Evolutionary conservation across 257 asterid genomes (phyloP).

Genomic region (Salvia rosmarinus): DNA sequence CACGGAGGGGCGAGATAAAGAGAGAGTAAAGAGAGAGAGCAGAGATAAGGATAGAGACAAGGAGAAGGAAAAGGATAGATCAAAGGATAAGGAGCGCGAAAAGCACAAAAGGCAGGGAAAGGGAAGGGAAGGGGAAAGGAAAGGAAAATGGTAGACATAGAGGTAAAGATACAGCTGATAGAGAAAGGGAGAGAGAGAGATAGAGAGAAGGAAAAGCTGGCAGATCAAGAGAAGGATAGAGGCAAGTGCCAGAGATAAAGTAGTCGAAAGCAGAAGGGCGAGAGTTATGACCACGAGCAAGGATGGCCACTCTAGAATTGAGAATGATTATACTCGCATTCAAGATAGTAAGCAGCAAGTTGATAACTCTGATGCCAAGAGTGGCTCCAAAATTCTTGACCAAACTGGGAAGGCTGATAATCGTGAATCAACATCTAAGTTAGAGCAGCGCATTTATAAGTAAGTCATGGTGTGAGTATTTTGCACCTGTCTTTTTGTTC

Average conservation of each 20-base stretch:
- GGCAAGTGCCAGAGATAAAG: conserved; percentile 64
- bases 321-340: conserved; percentile 38
- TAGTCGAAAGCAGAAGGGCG: conserved; percentile 62
- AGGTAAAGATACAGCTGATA: conserved; percentile 56
- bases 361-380: conserved; percentile 42
- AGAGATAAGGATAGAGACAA: conserved; percentile 63
- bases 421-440: conserved; percentile 45
- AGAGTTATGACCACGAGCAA: conserved; percentile 54
- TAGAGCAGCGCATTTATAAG: conserved; percentile 77
- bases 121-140: too few relatives aligned
- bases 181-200: conserved; percentile 67
- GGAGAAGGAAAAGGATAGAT: conserved; percentile 61
- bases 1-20: conserved; percentile 55
- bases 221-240: conserved; percentile 65
- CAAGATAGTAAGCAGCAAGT: conserved; percentile 38
- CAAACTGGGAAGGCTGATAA: conserved; percentile 44
- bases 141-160: conserved; percentile 54
- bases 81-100: conserved; percentile 53
- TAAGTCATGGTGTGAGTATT: conserved; percentile 43
- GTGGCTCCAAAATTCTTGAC: conserved; percentile 47
- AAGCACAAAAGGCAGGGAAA: conserved; percentile 50
- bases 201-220: conserved; percentile 65
- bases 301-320: conserved; percentile 46
- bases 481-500: background rate
- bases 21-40: conserved; percentile 54